Evolutionary conservation across 2,329 filamentous ascomycete genomes (phyloP), one percentile per base, ranked within the genome.

Genomic region (Ceratocystiopsis minuta): DNA sequence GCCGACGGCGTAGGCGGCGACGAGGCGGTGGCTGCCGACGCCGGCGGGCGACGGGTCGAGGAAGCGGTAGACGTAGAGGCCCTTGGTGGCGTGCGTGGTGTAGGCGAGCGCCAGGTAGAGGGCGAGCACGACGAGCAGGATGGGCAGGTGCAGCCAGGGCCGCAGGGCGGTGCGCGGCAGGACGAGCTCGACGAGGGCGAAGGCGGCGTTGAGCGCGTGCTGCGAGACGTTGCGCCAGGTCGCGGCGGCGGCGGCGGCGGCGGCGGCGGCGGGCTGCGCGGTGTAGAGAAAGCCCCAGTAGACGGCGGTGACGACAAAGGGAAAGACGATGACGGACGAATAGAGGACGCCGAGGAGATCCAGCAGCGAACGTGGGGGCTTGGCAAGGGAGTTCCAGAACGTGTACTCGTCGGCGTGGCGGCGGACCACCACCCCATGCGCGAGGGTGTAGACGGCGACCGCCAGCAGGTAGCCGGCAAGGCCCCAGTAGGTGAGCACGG

Each of bases 401-500:
- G 67, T 24, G 60, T 61, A 36, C 61, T 28, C 11, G 4, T 10
- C 24, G n/a, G n/a, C n/a, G 4, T 6, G 24, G 24, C 24, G 4
- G 24, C 24, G 24, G 24, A 6, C 2, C 6, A 28, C 24, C 24
- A 28, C 58, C 13, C 70, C 68, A 60, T 88, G 90, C 38, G 66
- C 68, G 41, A 73, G 61, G 6, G 80, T 85, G 62, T 92, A 83
- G 16, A 73, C 47, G 16, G 78, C 66, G 2, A 79, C 67, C 52
- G 78, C 62, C 43, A 76, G 65, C 55, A 79, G 78, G 65, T 92
- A 93, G 61, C 87, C 88, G 18, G 72, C 76, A 33, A 88, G 61
- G 2, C 82, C 82, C 81, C 81, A 90, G 66, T 79, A 90, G 11
- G 80, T 83, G 45, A 90, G 64, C 53, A 77, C 66, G 24, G 85